A percentile compares a stretch with the other conserved stretches of the same genome.
These are phyloP conservation scores for Ascoidea rubescens DNA, from an alignment of 805 yeast genomes.

Conservation along the genomic window DNA sequence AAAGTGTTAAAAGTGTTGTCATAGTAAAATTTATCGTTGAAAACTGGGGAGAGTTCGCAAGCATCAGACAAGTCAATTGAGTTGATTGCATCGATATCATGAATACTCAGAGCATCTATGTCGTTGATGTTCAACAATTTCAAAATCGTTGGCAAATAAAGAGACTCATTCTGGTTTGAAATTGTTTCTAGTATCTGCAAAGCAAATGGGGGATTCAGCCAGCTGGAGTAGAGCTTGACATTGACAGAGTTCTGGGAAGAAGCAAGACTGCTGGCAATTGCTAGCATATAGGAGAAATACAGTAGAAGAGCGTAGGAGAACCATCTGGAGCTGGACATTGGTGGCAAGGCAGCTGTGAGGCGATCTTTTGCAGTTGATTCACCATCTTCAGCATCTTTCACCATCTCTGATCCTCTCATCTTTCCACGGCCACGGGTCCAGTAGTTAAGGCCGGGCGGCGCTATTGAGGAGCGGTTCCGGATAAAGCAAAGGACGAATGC, in stretches of 20 bases:
- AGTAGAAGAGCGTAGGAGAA: too few relatives aligned
- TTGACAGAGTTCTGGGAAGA: conserved; percentile 12
- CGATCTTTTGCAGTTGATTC: too few relatives aligned
- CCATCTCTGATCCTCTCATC: too few relatives aligned
- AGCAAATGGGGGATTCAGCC: conserved; percentile 27
- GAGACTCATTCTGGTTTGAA: conserved; percentile 20
- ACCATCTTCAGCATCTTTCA: too few relatives aligned
- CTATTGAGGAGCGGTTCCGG: too few relatives aligned
- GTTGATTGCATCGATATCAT: neutral
- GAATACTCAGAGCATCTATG: conserved; percentile 1
- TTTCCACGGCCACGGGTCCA: too few relatives aligned
- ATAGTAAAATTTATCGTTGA: neutral
- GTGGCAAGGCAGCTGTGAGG: too few relatives aligned
- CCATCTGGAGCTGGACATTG: too few relatives aligned
- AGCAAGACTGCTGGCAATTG: too few relatives aligned
- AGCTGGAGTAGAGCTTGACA: conserved; percentile 22
- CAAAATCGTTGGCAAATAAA: conserved; percentile 21
- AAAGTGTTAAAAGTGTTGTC: neutral
- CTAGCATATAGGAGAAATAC: too few relatives aligned
- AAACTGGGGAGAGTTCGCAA: neutral
- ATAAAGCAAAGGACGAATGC: too few relatives aligned
- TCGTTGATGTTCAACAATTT: conserved; percentile 14
- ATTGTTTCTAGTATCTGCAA: conserved; percentile 29
- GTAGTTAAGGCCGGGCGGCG: too few relatives aligned
- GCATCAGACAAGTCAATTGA: conserved; percentile 1